Percentiles rank a stretch among this genome's conserved stretches.
These are phyloP conservation scores for Oenanthe javanica DNA, from an alignment of 140 eudicot genomes.

Conservation along the genomic window DNA sequence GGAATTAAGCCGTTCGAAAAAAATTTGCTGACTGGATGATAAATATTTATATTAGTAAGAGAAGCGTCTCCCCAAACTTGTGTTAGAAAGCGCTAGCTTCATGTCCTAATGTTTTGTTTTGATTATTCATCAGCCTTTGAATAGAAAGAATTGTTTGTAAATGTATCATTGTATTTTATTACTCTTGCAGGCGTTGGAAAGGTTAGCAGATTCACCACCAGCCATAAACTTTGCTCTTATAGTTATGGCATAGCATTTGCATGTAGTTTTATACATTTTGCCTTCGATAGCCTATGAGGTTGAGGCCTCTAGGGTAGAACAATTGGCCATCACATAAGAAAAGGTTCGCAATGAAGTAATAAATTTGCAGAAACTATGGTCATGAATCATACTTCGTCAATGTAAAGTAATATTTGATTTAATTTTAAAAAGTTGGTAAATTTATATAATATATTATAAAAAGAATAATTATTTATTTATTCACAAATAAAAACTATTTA, in stretches of 20 bases:
- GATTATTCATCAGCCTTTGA: background rate
- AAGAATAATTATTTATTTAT: too few relatives aligned
- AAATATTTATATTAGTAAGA: background rate
- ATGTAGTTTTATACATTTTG: background rate
- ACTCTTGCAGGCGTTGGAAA: background rate
- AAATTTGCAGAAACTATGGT: background rate
- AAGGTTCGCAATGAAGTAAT: background rate
- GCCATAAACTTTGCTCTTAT: background rate
- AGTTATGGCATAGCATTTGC: background rate
- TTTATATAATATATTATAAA: too few relatives aligned
- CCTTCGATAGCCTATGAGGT: background rate
- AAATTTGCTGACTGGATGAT: constrained; percentile 21
- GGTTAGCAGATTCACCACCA: background rate
- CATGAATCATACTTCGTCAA: background rate
- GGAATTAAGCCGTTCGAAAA: constrained; percentile 46
- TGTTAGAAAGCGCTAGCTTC: background rate
- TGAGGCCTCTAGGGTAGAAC: background rate
- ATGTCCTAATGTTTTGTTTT: background rate
- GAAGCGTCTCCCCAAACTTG: background rate
- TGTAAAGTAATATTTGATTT: too few relatives aligned
- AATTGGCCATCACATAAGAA: background rate
- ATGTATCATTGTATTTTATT: background rate
- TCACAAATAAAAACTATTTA: background rate
- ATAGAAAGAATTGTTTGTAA: background rate
- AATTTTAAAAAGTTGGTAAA: too few relatives aligned